A percentile compares a stretch with the other conserved stretches of the same genome.
These are phyloP conservation scores for Corylus americana DNA, from an alignment of 306 rosid genomes.

Conservation along the genomic window DNA sequence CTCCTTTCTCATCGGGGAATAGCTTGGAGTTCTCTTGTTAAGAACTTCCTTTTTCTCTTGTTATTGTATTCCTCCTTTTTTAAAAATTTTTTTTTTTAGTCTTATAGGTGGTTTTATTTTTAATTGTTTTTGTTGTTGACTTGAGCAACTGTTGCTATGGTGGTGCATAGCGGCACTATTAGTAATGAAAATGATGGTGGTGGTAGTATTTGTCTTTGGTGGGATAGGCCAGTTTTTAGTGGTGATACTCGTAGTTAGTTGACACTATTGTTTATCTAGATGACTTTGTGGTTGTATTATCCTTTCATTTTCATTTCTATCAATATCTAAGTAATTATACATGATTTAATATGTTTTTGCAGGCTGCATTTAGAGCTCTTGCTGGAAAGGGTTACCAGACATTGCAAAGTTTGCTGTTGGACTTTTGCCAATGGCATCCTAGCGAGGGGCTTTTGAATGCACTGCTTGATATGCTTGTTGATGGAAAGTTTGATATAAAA, in stretches of 20 bases:
- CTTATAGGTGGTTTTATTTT: neutral
- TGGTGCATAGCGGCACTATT: neutral
- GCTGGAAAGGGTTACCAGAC: conserved; percentile 97
- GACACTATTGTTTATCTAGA: too few species aligned
- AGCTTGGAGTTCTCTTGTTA: neutral
- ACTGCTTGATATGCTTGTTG: conserved; percentile 93
- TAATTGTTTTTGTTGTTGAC: neutral
- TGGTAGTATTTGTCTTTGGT: neutral
- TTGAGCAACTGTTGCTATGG: neutral
- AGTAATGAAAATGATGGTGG: neutral
- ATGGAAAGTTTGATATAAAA: conserved; percentile 81
- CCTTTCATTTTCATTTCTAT: too few species aligned
- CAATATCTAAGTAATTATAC: too few species aligned
- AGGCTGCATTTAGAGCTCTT: conserved; percentile 89
- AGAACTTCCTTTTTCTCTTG: neutral
- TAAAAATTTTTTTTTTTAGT: neutral
- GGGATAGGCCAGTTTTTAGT: neutral
- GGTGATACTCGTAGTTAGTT: too few species aligned
- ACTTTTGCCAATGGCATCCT: conserved; percentile 76
- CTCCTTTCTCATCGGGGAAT: neutral
- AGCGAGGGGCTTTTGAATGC: conserved; percentile 75
- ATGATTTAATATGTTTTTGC: conserved; percentile 23
- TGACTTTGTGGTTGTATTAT: too few species aligned
- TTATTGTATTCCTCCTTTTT: neutral
- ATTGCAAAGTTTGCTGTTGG: conserved; percentile 84